Base-by-base conservation (phyloP, 2,329 filamentous ascomycete species). In the Colletotrichum zoysiae region DNA sequence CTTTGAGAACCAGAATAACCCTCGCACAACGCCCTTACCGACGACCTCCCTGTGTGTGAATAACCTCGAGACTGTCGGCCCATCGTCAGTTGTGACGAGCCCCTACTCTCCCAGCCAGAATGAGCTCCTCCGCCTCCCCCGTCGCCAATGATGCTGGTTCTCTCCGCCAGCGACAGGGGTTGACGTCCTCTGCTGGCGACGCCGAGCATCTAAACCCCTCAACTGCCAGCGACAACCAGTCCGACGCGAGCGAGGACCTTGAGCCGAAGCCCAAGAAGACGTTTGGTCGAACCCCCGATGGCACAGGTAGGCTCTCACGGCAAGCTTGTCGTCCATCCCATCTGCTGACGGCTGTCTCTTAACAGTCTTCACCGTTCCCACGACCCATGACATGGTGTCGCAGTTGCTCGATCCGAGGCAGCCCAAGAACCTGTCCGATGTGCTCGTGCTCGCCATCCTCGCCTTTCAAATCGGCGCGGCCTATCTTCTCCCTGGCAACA, bases 341-440 rank as follows among this genome's bases (percentile, higher is more conserved):
- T 42, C 50, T 65, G 38, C 65, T 44, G 18, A 60, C 33, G 46
- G 66, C 40, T 42, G 59, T 51, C 59, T 42, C n/a, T 42, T 78
- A 98, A 96, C 97, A 98, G 96, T 97, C 78, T 99, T 99, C 80
- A 92, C 94, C 70, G 96, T 99, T 66, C 96, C 96, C 59, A 92
- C 94, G 74, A 99, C 96, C 68, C 95, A 98, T 86, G 96, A 99
- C 84, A 98, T 99, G 96, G 95, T 99, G 77, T 97, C 95, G 63
- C 96, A 98, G 84, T 89, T 99, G 67, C 90, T 99, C 77, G 96
- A 97, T 77, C 96, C 96, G 63, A 93, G 93, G 76, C 93, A 98
- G 80, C 95, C 96, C 65, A 99, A 99, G 86, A 98, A 98, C 80
- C 81, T 97, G 50, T 96, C 95, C 73, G 96, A 99, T 82, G 83